Base-by-base conservation (phyloP, 208 protist genomes). In the Angomonas desouzai region DNA sequence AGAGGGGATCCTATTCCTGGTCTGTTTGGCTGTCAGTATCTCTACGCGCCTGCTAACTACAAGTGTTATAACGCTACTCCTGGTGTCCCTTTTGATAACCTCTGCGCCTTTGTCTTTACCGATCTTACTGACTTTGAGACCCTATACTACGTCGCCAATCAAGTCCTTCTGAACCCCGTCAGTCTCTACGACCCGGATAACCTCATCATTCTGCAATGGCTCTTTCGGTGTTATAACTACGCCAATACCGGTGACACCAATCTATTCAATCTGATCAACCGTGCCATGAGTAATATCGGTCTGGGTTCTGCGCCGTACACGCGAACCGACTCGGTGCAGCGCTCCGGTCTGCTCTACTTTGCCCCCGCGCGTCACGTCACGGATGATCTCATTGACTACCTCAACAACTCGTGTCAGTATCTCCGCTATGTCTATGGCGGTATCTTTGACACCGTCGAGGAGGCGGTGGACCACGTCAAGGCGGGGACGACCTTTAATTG, bases 371-470 rank as follows among this genome's bases (percentile, higher is more conserved):
- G 27, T 43, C 74, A 76, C 2, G 68, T 78, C 25, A 57, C 72
- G 13, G 20, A 9, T 18, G 32, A 11, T 6, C 61, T 78, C 1
- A 59, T 78, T 1, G 23, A 55, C 22, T 70, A 61, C 48, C 43
- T 78, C 18, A 63, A 63, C 40, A 13, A 73, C 48, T 59, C 51
- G 0, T 66, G n/a, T n/a, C 20, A 30, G 18, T 56, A 65, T 47
- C 72, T 73, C 30, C 23, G 43, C 1, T 73, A 75, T 30, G 56
- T 88, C 28, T 81, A 88, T 65, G 83, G 78, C 55, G 86, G 86
- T 36, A 75, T 57, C 20, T 90, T 87, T 40, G 78, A 74, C 2
- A 85, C 82, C 0, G 74, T 88, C 13, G 71, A 45, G 9, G 83
- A 87, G 40, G 80, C 78, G 25, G 64, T 81, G 56, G 56, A 20